Conservation (phyloP, 1,139 yeast species). For the Sugiyamaella novakii region DNA sequence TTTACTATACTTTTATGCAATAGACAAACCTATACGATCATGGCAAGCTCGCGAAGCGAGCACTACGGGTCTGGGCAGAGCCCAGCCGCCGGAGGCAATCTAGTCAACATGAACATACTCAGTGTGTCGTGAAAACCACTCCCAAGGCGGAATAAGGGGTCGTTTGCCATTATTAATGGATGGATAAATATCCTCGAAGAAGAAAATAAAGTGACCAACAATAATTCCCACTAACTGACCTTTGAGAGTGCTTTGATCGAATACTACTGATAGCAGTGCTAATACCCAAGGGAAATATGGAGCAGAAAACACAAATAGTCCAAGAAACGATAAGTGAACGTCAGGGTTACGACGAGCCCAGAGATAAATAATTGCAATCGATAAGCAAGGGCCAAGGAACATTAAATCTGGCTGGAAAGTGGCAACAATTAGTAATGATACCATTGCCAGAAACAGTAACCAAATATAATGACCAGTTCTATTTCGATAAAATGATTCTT, state of each 20-base stretch:
- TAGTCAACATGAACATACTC: too few species aligned
- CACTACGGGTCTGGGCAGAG: conserved; percentile 7
- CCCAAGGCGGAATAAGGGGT: conserved; percentile 43
- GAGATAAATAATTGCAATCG: conserved; percentile 47
- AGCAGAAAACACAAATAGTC: conserved; percentile 46
- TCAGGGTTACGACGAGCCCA: conserved; percentile 52
- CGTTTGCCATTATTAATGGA: conserved; percentile 40
- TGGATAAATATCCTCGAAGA: conserved; percentile 50
- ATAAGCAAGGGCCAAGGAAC: conserved; percentile 44
- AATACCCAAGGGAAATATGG: conserved; percentile 49
- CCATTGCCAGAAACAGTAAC: conserved; percentile 40
- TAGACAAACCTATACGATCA: too few species aligned
- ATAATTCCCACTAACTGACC: conserved; percentile 45
- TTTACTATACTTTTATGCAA: conserved; percentile 12
- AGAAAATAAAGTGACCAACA: conserved; percentile 50
- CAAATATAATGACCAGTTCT: conserved; percentile 47
- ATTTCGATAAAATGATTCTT: conserved; percentile 41
- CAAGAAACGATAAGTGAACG: conserved; percentile 44
- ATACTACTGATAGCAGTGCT: conserved; percentile 34
- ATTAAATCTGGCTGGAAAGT: conserved; percentile 40
- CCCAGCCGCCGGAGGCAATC: conserved; percentile 13
- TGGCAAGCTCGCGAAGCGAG: conserved; percentile 6
- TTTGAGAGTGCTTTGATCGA: conserved; percentile 31
- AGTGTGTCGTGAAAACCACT: conserved; percentile 38
- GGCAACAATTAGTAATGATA: conserved; percentile 39